Conservation (phyloP, 805 yeast species). For the Candida maltosa region DNA sequence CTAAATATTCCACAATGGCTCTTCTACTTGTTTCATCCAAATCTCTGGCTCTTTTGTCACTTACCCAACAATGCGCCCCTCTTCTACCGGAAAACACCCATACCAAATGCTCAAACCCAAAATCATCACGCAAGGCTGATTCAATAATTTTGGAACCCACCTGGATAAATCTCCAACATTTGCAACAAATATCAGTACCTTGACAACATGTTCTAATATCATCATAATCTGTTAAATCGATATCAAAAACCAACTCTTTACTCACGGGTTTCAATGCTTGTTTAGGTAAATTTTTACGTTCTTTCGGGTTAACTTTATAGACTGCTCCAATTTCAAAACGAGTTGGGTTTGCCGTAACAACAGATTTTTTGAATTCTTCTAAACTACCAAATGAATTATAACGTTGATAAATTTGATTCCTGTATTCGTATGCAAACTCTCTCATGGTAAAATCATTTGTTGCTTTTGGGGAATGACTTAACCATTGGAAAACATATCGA, state of each 20-base stretch:
- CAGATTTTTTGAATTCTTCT: conserved; percentile 77
- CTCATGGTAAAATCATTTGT: conserved; percentile 77
- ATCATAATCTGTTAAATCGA: conserved; percentile 96
- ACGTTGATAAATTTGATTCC: conserved; percentile 86
- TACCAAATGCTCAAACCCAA: conserved; percentile 79
- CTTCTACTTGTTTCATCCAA: conserved; percentile 72
- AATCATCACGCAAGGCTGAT: conserved; percentile 73
- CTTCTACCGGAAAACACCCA: conserved; percentile 99
- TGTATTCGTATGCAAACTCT: conserved; percentile 89
- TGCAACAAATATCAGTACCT: conserved; percentile 77
- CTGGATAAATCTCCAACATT: conserved; percentile 91
- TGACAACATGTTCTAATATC: conserved; percentile 89
- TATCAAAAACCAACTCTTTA: conserved; percentile 92
- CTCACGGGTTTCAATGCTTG: conserved; percentile 73
- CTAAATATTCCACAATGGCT: conserved; percentile 80
- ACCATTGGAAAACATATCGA: conserved; percentile 79
- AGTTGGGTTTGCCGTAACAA: conserved; percentile 71
- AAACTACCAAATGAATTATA: conserved; percentile 69
- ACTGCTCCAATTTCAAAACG: conserved; percentile 96
- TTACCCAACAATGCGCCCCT: conserved; percentile 98
- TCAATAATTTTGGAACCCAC: conserved; percentile 79
- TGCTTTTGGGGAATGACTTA: conserved; percentile 79
- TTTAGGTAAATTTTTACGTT: conserved; percentile 73
- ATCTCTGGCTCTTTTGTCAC: conserved; percentile 76
- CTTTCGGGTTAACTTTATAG: conserved; percentile 82